Percentiles rank a stretch among this genome's conserved stretches.
These are phyloP conservation scores for Candida endomychidarum DNA, from an alignment of 805 yeast species.

Conservation along the genomic window DNA sequence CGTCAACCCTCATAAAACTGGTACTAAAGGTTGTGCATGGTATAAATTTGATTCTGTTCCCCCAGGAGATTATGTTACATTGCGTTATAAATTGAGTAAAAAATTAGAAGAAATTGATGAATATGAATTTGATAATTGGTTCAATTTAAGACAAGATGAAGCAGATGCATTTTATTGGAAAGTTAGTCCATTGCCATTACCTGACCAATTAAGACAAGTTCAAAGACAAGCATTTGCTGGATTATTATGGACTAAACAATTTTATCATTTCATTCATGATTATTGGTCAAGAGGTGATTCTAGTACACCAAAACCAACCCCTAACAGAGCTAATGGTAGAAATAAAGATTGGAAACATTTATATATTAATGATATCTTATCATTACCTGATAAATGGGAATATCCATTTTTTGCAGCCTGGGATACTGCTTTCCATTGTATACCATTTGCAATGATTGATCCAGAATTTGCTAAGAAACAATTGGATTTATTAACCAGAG, in stretches of 20 bases:
- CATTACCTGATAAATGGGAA: conserved; percentile 95
- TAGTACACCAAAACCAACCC: conserved; percentile 67
- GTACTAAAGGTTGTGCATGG: conserved; percentile 87
- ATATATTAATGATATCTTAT: conserved; percentile 82
- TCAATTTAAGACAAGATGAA: conserved; percentile 74
- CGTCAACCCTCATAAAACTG: conserved; percentile 67
- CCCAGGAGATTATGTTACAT: conserved; percentile 81
- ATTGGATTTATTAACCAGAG: conserved; percentile 80
- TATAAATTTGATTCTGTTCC: conserved; percentile 79
- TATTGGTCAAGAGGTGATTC: conserved; percentile 91
- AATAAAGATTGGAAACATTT: conserved; percentile 87
- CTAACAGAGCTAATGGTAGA: conserved; percentile 81
- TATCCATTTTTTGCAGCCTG: conserved; percentile 95
- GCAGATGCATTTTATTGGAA: conserved; percentile 94
- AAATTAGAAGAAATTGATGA: conserved; percentile 57
- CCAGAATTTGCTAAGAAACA: conserved; percentile 90
- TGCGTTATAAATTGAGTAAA: conserved; percentile 70
- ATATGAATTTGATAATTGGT: conserved; percentile 65
- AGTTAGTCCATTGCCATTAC: conserved; percentile 79
- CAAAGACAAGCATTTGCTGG: conserved; percentile 96
- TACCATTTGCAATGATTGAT: conserved; percentile 90
- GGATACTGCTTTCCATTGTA: conserved; percentile 95
- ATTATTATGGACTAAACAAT: conserved; percentile 89
- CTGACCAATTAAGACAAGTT: conserved; percentile 74
- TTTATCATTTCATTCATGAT: conserved; percentile 79